Conservation (phyloP, 306 rosid species). For the Fragaria ananassa region DNA sequence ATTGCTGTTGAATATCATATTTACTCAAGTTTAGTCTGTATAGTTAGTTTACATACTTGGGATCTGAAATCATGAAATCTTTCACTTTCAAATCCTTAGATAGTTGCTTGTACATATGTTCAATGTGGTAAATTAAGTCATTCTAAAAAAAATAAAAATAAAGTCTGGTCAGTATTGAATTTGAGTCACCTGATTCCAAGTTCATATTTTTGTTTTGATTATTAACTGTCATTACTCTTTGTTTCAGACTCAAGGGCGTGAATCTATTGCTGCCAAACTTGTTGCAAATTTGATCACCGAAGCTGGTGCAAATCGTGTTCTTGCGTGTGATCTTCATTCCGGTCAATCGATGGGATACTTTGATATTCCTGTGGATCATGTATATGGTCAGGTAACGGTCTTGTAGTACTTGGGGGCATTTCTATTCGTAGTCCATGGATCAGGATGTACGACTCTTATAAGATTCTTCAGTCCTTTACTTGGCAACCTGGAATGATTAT, state of each 20-base stretch:
- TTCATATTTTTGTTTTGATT: slow-evolving; percentile 14
- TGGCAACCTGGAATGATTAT: slow-evolving; percentile 2
- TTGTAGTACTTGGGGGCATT: background rate
- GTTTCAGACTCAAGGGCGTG: slow-evolving; percentile 94
- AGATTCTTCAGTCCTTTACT: background rate
- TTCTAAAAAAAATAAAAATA: background rate
- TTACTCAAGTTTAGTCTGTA: background rate
- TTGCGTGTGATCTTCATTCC: slow-evolving; percentile 98
- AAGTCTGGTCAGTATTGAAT: slow-evolving; percentile 5
- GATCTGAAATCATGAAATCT: background rate
- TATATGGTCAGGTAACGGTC: slow-evolving; percentile 79
- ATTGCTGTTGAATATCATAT: background rate
- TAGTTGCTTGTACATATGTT: slow-evolving; percentile 5
- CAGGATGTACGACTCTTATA: background rate
- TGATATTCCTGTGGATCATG: slow-evolving; percentile 98
- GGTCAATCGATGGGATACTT: slow-evolving; percentile 99
- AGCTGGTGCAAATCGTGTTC: slow-evolving; percentile 99
- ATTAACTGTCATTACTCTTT: slow-evolving; percentile 9
- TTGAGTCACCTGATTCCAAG: slow-evolving; percentile 6
- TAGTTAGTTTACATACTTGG: background rate
- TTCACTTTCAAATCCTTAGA: background rate
- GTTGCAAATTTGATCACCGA: slow-evolving; percentile 97
- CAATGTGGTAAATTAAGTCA: background rate
- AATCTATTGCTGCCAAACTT: slow-evolving; percentile 99
- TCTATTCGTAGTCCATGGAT: background rate